Evolutionary conservation across 2,329 filamentous ascomycete species (phyloP), one percentile per base, ranked within the genome.

Genomic region (Calonectria honghensis): DNA sequence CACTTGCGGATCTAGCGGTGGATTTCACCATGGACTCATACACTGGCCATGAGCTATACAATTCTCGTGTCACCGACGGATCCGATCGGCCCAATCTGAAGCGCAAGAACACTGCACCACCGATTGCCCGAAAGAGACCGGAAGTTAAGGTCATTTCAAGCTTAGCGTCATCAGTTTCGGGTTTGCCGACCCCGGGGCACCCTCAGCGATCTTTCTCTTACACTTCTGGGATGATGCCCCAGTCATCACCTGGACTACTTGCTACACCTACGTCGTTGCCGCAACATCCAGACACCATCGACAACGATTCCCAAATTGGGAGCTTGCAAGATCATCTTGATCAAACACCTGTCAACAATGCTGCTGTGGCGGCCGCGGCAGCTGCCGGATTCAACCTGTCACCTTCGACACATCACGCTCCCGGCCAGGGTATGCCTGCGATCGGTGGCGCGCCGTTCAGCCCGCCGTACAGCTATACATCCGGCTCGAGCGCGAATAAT

Each of bases 1-100:
- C 91, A 20, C 91, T 97, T 69, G 86, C 90, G 1, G 94, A 96
- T 79, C 89, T 94, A 1, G 84, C 89, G 10, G 85, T 93, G 18
- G 93, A 95, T 75, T 89, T 90, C 54, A 85, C 89, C 3, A 87
- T 90, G 18, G 91, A 94, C 78, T 86, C 89, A 68, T 91, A 90
- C 70, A 84, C 86, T 0, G 86, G 86, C 0, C 86, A 89, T 66
- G 89, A 88, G 68, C 78, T 90, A 0, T 89, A 90, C 69, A 85
- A 87, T 1, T 85, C 86, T 1, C 86, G 86, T 66, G 79, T 79
- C 6, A 83, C 80, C 6, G 78, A 81, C 14, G 74, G 73, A 78
- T n/a, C 82, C 77, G 65, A 78, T 70, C 50, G 85, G 83, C 85
- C 87, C 7, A 87, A 77, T 48, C 82, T 90, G 32, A 91, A 91